phyloP scores from a whole-genome alignment of 2,329 filamentous ascomycete species.

The Sporothrix sp. region DNA sequence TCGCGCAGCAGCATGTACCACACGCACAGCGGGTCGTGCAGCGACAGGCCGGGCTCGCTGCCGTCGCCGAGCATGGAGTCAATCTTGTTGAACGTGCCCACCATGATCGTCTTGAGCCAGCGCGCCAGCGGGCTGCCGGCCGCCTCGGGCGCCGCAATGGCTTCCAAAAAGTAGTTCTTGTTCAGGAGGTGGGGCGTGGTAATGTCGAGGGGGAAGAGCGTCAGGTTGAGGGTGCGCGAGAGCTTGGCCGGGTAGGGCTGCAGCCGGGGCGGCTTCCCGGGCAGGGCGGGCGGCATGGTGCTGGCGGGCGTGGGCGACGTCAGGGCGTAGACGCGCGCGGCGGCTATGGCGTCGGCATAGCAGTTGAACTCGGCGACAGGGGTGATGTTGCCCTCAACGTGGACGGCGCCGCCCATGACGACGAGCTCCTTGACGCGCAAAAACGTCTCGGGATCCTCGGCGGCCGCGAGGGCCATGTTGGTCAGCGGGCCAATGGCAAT shows the following conservation, averaged over 20 bases:
- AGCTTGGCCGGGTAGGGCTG: constrained; percentile 55
- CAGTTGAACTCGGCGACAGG: constrained; percentile 93
- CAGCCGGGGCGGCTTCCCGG: constrained; percentile 33
- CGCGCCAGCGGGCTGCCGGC: constrained; percentile 61
- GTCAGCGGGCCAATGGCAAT: constrained; percentile 84
- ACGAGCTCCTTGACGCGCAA: constrained; percentile 82
- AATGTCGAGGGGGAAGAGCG: constrained; percentile 67
- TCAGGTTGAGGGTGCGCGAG: constrained; percentile 54
- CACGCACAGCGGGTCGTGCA: constrained; percentile 70
- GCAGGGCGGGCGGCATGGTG: constrained; percentile 65
- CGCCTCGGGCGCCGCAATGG: constrained; percentile 45
- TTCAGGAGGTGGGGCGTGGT: constrained; percentile 61
- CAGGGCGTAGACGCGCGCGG: constrained; percentile 66
- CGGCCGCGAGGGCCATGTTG: constrained; percentile 83
- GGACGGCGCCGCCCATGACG: constrained; percentile 85
- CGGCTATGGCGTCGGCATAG: constrained; percentile 74
- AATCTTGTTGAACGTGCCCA: constrained; percentile 61
- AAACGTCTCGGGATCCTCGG: constrained; percentile 82
- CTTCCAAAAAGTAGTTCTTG: constrained; percentile 47
- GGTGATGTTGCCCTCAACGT: constrained; percentile 69
- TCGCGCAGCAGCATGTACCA: constrained; percentile 64
- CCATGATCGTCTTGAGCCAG: constrained; percentile 65
- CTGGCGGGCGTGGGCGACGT: constrained; percentile 63
- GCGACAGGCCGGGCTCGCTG: constrained; percentile 49
- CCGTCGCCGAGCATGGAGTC: constrained; percentile 49